Percentiles rank a stretch among this genome's conserved stretches.
phyloP scores from a whole-genome alignment of 2,329 filamentous ascomycete species.

The Fusarium sulawesiense region DNA sequence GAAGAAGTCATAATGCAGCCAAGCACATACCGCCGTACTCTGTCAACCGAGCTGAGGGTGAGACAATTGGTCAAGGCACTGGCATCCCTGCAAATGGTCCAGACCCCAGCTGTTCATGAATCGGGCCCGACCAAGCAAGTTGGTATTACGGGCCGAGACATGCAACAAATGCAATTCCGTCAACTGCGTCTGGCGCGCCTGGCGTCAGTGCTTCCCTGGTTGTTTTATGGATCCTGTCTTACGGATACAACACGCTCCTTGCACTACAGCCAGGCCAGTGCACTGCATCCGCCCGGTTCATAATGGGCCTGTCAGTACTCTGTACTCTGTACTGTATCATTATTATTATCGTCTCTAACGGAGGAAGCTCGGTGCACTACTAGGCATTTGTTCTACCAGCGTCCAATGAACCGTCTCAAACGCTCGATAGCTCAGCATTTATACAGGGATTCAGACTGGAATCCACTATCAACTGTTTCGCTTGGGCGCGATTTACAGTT shows the following conservation, averaged over 20 bases:
- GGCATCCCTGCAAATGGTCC: not conserved
- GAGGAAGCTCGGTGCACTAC: constrained; percentile 12
- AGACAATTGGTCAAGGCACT: not conserved
- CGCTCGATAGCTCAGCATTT: constrained; percentile 21
- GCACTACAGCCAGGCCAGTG: not conserved
- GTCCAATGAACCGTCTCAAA: constrained; percentile 41
- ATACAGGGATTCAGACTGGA: constrained; percentile 24
- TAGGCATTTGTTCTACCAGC: constrained; percentile 1
- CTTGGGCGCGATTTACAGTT: constrained; percentile 18
- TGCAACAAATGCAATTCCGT: constrained; percentile 5
- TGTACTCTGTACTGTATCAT: not conserved
- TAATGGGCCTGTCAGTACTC: not conserved
- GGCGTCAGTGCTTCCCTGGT: constrained; percentile 10
- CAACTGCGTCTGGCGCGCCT: constrained; percentile 34
- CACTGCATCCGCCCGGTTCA: constrained; percentile 9
- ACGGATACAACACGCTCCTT: not conserved
- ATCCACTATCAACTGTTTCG: constrained; percentile 37
- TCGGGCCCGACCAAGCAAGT: constrained; percentile 6
- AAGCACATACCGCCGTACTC: not conserved
- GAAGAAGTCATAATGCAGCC: constrained; percentile 14
- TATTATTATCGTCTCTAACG: constrained; percentile 1
- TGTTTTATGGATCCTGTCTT: not conserved
- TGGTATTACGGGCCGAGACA: constrained; percentile 14
- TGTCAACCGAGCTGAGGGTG: constrained; percentile 17
- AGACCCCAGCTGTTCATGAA: constrained; percentile 9